Percentiles rank a stretch among this genome's conserved stretches.
These are phyloP conservation scores for Globisporangium apiculatum DNA, from an alignment of 352 stramenopile genomes.

Conservation along the genomic window DNA sequence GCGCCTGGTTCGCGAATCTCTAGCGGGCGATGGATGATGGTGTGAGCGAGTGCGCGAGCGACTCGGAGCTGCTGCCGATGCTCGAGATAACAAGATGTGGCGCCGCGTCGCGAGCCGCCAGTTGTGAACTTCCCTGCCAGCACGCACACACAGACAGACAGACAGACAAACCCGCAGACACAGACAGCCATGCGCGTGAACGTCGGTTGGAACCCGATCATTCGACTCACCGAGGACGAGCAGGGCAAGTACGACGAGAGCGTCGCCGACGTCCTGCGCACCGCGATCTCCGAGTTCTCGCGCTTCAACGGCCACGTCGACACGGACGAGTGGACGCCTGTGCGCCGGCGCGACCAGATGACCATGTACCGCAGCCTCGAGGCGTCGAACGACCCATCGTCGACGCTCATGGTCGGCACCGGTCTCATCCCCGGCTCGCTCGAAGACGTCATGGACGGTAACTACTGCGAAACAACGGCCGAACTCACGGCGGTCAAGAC, in stretches of 20 bases:
- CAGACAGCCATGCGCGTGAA: constrained; percentile 1
- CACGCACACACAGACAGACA: not conserved
- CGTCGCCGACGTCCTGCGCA: constrained; percentile 5
- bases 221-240: constrained; percentile 9
- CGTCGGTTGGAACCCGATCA: constrained; percentile 10
- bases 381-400: constrained; percentile 1
- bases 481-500: constrained; percentile 26
- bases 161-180: not conserved
- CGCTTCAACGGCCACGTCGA: constrained; percentile 15
- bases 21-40: too few species aligned
- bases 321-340: constrained; percentile 13
- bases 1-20: too few species aligned
- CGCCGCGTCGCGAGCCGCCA: too few species aligned
- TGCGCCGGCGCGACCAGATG: constrained; percentile 17
- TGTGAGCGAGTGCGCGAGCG: too few species aligned
- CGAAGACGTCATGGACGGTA: constrained; percentile 33
- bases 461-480: constrained; percentile 39
- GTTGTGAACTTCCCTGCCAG: too few species aligned
- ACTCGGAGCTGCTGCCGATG: too few species aligned
- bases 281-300: constrained; percentile 12
- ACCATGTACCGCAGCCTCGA: constrained; percentile 10
- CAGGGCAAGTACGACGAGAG: constrained; percentile 9
- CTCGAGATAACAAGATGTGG: too few species aligned
- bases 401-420: constrained; percentile 16
- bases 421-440: constrained; percentile 9